Percentiles rank a stretch among this genome's conserved stretches.
phyloP scores from a whole-genome alignment of 345 rosid genomes.

The Hibiscus mutabilis region DNA sequence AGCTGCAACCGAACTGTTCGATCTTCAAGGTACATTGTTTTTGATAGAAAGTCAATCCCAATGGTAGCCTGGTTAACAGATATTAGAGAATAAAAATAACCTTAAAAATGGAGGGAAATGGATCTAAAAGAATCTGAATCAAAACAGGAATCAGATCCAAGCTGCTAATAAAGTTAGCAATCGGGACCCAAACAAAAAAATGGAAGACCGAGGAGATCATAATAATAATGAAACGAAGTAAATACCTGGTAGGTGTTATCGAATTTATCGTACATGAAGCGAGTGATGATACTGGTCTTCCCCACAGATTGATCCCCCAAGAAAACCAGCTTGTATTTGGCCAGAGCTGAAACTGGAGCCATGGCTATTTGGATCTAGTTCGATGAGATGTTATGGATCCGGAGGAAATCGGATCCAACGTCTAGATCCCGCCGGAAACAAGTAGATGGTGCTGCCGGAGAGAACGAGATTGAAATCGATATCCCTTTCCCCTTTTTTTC shows the following conservation, averaged over 20 bases:
- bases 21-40: slow-evolving; percentile 89
- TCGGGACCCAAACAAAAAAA: neutral
- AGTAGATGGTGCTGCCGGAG: slow-evolving; percentile 24
- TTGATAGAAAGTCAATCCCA: slow-evolving; percentile 77
- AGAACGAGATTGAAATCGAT: slow-evolving; percentile 19
- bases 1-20: slow-evolving; percentile 76
- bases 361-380: slow-evolving; percentile 31
- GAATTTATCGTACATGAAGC: slow-evolving; percentile 94
- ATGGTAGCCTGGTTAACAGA: slow-evolving; percentile 59
- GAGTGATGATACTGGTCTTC: slow-evolving; percentile 88
- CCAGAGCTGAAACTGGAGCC: slow-evolving; percentile 89
- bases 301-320: slow-evolving; percentile 92
- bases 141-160: slow-evolving; percentile 7
- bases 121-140: slow-evolving; percentile 2
- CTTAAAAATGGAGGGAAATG: neutral
- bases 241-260: slow-evolving; percentile 89
- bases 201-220: neutral
- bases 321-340: slow-evolving; percentile 94
- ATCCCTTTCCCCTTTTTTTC: slow-evolving; percentile 1
- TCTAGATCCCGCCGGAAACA: slow-evolving; percentile 33
- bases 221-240: neutral
- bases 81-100: slow-evolving; percentile 5
- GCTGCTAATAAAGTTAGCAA: neutral
- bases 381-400: slow-evolving; percentile 7
- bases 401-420: slow-evolving; percentile 6